Evolutionary conservation across 345 rosid species (phyloP), one percentile per base, ranked within the genome.

Genomic region (Brassica rapa): DNA sequence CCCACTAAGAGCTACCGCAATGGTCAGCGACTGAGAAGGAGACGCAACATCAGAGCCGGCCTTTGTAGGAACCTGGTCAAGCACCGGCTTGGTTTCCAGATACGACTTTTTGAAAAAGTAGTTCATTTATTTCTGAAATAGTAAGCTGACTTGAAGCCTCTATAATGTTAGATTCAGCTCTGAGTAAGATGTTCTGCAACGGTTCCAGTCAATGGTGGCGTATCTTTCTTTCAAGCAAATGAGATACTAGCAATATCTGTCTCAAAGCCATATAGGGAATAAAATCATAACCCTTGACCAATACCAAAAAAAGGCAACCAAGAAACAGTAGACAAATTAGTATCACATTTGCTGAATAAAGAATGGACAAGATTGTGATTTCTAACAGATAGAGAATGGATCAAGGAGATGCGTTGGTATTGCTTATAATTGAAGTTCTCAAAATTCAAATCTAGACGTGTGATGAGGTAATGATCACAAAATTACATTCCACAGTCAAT

Each of bases 1-100:
- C 51, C 93, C 96, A 81, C 88, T 83, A 59, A 94, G 76, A 43
- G 97, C 97, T 75, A 89, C 66, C 1, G 87, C 94, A 49, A 89
- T 78, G 19, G 80, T 62, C 66, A 11, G 14, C 0, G 59, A 8
- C 21, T 53, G n/a, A 49, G 82, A 79, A 62, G 82, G 60, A 68
- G 82, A 68, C 0, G 70, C 59, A 61, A 46, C 8, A 56, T 65
- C 77, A 78, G 77, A 67, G 69, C 35, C 24, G 12, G 32, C 4
- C 14, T 3, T 77, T 70, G 1, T 14, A 72, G 68, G 25, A 66
- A 3, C 1, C 21, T 51, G 19, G 57, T 15, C 57, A 51, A 1
- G 57, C 39, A 2, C 25, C 0, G 63, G 63, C 63, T 59, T 59
- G 30, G 30, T 6, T 24, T 24, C 30, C 30, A 23, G 7, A 59